phyloP scores from a whole-genome alignment of 129 eudicot species.

The Apium graveolens region DNA sequence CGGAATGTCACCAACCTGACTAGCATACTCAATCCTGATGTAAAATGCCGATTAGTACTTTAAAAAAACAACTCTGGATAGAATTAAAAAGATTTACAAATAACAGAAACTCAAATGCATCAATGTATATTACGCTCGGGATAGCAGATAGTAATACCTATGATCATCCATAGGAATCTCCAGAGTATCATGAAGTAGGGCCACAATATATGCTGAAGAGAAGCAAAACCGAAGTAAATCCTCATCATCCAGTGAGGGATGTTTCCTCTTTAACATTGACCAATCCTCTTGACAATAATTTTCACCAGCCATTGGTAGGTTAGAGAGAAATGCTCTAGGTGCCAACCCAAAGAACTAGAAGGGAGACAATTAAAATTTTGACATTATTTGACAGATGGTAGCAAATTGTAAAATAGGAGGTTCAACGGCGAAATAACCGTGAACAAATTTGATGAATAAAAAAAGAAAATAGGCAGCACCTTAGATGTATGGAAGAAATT shows the following conservation, averaged over 20 bases:
- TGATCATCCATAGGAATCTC: slow-evolving; percentile 63
- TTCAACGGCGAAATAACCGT: neutral
- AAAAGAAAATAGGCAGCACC: slow-evolving; percentile 29
- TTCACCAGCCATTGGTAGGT: slow-evolving; percentile 71
- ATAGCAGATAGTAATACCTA: slow-evolving; percentile 33
- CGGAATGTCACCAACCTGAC: slow-evolving; percentile 66
- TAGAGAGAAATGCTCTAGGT: slow-evolving; percentile 48
- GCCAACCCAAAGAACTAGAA: slow-evolving; percentile 70
- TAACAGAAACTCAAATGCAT: neutral
- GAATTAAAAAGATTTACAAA: too few species aligned
- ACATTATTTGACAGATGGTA: neutral
- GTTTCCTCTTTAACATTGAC: slow-evolving; percentile 52
- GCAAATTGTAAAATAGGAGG: slow-evolving; percentile 1
- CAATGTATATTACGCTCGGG: neutral
- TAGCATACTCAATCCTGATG: slow-evolving; percentile 70
- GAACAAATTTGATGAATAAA: neutral
- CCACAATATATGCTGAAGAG: slow-evolving; percentile 90
- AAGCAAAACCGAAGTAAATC: slow-evolving; percentile 75
- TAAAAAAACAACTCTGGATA: neutral
- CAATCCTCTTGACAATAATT: slow-evolving; percentile 79
- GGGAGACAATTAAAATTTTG: slow-evolving; percentile 7
- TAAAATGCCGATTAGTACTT: slow-evolving; percentile 4
- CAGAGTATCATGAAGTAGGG: slow-evolving; percentile 92
- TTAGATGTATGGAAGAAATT: slow-evolving; percentile 92
- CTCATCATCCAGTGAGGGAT: slow-evolving; percentile 47